phyloP scores from a whole-genome alignment of 345 rosid genomes.

The Rhodomyrtus tomentosa region DNA sequence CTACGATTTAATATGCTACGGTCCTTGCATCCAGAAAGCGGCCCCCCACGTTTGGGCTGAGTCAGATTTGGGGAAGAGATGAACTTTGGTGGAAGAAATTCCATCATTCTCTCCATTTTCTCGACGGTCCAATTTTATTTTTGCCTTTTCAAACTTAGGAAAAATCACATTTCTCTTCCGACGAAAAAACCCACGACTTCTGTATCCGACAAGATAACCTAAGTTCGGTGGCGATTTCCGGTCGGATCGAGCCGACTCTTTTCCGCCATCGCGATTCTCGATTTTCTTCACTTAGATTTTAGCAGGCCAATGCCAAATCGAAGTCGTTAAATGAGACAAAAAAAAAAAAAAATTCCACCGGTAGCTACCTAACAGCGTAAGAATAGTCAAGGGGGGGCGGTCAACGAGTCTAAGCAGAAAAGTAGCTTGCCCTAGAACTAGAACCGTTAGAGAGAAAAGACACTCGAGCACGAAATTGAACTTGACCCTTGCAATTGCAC shows the following conservation, averaged over 20 bases:
- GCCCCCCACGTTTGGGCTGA: neutral
- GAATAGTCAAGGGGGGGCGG: neutral
- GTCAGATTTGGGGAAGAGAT: neutral
- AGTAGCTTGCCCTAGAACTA: too few species aligned
- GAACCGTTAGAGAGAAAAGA: neutral
- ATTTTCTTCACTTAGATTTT: neutral
- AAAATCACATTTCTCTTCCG: neutral
- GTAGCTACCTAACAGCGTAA: neutral
- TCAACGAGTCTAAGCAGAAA: neutral
- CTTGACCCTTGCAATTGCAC: neutral
- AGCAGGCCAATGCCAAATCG: neutral
- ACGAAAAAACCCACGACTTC: neutral
- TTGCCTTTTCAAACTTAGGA: neutral
- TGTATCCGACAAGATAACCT: neutral
- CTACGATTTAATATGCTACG: neutral
- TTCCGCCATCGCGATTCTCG: neutral
- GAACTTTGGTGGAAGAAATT: neutral
- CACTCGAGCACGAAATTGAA: neutral
- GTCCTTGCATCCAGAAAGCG: neutral
- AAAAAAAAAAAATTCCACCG: neutral
- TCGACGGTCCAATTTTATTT: neutral
- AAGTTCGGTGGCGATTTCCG: neutral
- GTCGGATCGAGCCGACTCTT: neutral
- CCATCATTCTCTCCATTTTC: neutral
- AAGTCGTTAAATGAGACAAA: neutral